Conservation (phyloP, 371 early-diverging fungal genomes). For the Rhizopus delemar region DNA sequence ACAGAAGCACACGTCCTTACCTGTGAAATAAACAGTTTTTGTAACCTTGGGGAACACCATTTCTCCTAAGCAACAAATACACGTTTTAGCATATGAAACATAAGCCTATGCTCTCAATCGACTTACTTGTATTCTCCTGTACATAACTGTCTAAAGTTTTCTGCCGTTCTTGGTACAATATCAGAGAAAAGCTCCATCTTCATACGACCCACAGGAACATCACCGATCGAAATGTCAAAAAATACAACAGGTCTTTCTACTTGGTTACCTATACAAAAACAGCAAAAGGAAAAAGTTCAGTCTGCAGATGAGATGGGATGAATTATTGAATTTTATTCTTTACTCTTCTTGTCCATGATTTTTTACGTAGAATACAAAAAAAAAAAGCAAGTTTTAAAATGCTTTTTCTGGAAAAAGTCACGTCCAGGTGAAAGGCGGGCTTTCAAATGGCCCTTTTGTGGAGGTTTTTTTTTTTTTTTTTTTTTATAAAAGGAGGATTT, state of each 20-base stretch:
- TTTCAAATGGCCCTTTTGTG: no score
- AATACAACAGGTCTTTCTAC: constrained; percentile 69
- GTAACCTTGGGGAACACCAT: constrained; percentile 85
- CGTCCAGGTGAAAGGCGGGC: no score
- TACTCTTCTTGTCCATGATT: neutral
- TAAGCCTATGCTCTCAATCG: neutral
- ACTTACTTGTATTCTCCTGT: constrained; percentile 87
- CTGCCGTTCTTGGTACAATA: constrained; percentile 95
- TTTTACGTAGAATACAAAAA: neutral
- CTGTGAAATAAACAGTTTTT: constrained; percentile 91
- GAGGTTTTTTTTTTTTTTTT: no score
- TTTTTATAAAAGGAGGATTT: no score
- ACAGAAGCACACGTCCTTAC: constrained; percentile 29
- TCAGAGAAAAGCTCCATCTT: constrained; percentile 96
- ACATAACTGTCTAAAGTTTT: constrained; percentile 96
- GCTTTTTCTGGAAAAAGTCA: no score
- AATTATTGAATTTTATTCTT: no score
- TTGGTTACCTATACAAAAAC: constrained; percentile 10
- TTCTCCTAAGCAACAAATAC: constrained; percentile 45
- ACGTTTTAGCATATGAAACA: neutral
- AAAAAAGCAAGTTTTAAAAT: no score
- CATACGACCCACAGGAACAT: constrained; percentile 83
- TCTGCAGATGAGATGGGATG: no score
- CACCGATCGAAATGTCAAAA: constrained; percentile 78
- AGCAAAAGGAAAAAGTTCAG: no score